A percentile compares a stretch with the other conserved stretches of the same genome.
phyloP scores from a whole-genome alignment of 768 basidiomycete species.

The Sarcodon sp. region DNA sequence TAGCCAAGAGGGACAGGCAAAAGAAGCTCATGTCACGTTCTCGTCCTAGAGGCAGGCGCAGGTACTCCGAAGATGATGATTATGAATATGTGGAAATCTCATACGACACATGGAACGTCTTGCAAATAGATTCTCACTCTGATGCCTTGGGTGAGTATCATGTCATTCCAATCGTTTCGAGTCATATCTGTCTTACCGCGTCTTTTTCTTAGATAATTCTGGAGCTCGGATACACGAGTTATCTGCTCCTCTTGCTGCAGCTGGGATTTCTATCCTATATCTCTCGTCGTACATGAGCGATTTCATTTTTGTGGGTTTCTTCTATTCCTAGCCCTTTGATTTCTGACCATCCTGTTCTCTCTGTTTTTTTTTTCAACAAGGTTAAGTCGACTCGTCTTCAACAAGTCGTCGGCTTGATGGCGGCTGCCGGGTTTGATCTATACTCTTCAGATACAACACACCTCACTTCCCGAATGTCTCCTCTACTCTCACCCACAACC shows the following conservation, averaged over 20 bases:
- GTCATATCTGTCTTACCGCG: constrained; percentile 2
- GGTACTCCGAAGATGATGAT: constrained; percentile 10
- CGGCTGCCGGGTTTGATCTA: constrained; percentile 51
- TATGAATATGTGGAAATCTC: constrained; percentile 55
- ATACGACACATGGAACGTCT: constrained; percentile 63
- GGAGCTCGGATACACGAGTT: constrained; percentile 66
- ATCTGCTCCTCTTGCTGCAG: constrained; percentile 62
- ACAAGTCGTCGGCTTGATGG: constrained; percentile 47
- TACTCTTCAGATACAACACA: constrained; percentile 19
- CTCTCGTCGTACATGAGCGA: constrained; percentile 77
- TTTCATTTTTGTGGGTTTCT: constrained; percentile 56
- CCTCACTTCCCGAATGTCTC: constrained; percentile 14
- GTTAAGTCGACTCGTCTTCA: constrained; percentile 55
- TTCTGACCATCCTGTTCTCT: not conserved
- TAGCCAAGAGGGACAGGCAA: constrained; percentile 44
- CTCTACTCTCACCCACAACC: constrained; percentile 10
- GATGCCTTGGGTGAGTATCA: constrained; percentile 44
- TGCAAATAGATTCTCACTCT: constrained; percentile 73
- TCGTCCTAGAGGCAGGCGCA: constrained; percentile 19
- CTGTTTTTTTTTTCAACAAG: constrained; percentile 20
- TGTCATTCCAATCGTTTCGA: not conserved
- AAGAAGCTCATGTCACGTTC: constrained; percentile 24
- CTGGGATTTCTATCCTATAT: constrained; percentile 72
- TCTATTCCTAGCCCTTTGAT: not conserved
- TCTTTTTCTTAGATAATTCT: constrained; percentile 35